Evolutionary conservation across 192 early-diverging fungal genomes (phyloP), one percentile per base, ranked within the genome.

Genomic region (Entomortierella chlamydospora): DNA sequence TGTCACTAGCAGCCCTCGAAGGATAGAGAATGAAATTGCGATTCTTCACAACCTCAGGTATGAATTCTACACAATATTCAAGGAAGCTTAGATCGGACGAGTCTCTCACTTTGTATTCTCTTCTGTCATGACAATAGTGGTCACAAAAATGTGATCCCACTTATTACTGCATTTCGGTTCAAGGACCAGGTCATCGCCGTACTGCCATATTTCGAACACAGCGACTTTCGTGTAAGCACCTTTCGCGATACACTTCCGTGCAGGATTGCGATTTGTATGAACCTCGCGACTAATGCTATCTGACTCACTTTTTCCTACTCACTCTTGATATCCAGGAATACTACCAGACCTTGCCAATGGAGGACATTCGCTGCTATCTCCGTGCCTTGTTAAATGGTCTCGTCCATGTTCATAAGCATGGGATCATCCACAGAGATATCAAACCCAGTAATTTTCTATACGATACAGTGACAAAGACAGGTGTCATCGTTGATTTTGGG

Each of bases 371-470:
- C 28, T 84, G 84, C 70, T 98, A 98, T 74, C 83, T 98, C 59
- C 81, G 86, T 11, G 88, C 88, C 0, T 77, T 98, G 17, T 84
- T 96, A 17, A 83, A 82, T 11, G 96, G 90, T 0, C 83, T 98
- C 8, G 82, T 81, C n/a, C 84, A 90, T 57, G 79, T 95, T 7
- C 96, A 98, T 67, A 49, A 61, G 9, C 77, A 87, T 33, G 83
- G 84, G 12, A 93, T 96, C 53, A 87, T 99, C 47, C 97, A 99
- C 63, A 85, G 97, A 39, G 97, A 99, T 65, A 88, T 99, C 64
- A 99, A 99, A 70, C 97, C 97, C 4, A 91, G 90, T 52, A 99
- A 99, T 66, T 99, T 99, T 81, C 84, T 99, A n/a, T 99, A 92
- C 76, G 87, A 93, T 55, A 63, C 86, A 2, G 64, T 81, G n/a